Base-by-base conservation (phyloP, 2,329 filamentous ascomycete genomes). In the Penicillium palitans region DNA sequence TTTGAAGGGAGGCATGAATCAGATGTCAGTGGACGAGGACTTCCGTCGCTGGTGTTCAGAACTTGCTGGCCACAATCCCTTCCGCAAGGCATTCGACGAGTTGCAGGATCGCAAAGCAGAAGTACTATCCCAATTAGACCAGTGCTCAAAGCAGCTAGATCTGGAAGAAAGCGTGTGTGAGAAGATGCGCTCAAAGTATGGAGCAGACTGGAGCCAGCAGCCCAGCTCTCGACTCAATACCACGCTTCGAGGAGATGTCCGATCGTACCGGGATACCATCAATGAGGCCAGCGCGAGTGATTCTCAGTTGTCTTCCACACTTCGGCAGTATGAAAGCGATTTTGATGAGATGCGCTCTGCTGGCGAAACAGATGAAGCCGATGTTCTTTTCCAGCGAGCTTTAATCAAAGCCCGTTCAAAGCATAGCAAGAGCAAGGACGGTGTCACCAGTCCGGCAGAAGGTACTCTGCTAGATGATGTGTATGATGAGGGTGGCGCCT, bases 121-220 rank as follows among this genome's bases (percentile, higher is more conserved):
- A 1, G 90, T 97, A 13, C 74, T 91, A 27, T 81, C 82, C 3
- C 84, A 87, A 3, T 76, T 99, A 56, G 92, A 97, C 57, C 85
- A 85, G 57, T 91, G 91, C 67, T 87, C 88, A 55, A 96, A 96
- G 73, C 90, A 96, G 69, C 79, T 99, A 42, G 95, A 99, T 66
- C 92, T 95, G 87, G 95, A 99, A 74, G 96, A 98, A 77, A 96
- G 91, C 56, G 91, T 98, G 0, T 99, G 95, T 73, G 95, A 99
- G 75, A 99, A 98, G 81, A 99, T 99, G 95, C 86, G 95, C 47
- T 96, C 92, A 13, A 99, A 99, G 74, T 98, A 98, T 72, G 93
- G 93, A 55, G 84, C 83, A 29, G 93, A 98, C 55, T 99, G 95
- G 95, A 96, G 91, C 19, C 95, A 99, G 70, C 95, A 99, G 70